A percentile compares a stretch with the other conserved stretches of the same genome.
phyloP scores from a whole-genome alignment of 2,329 filamentous ascomycete genomes.

The Herpotrichia juniperi region DNA sequence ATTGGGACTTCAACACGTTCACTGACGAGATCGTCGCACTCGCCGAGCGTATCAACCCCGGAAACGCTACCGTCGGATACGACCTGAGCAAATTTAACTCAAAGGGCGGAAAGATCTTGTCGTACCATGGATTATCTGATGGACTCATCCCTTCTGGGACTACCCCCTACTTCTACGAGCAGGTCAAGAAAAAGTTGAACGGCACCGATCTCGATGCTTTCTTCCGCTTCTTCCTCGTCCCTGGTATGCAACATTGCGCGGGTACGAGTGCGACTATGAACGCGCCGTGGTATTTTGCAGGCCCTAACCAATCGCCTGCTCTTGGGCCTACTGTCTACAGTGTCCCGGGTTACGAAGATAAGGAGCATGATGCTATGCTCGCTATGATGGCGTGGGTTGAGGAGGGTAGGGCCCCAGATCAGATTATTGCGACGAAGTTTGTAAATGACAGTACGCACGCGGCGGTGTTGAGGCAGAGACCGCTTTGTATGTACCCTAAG shows the following conservation, averaged over 20 bases:
- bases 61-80: conserved; percentile 56
- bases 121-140: conserved; percentile 54
- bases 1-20: conserved; percentile 48
- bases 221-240: conserved; percentile 52
- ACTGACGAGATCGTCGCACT: conserved; percentile 47
- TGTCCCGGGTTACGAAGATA: conserved; percentile 39
- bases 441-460: conserved; percentile 26
- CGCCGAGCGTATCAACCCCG: conserved; percentile 52
- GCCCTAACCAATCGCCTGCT: conserved; percentile 24
- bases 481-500: conserved; percentile 43
- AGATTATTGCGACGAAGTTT: conserved; percentile 38
- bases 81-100: conserved; percentile 55
- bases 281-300: conserved; percentile 55
- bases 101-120: conserved; percentile 49
- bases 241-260: conserved; percentile 52
- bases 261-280: conserved; percentile 41
- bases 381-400: conserved; percentile 56
- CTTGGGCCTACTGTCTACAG: conserved; percentile 25
- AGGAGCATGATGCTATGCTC: conserved; percentile 52
- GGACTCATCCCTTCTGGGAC: conserved; percentile 57
- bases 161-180: conserved; percentile 59
- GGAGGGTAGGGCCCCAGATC: conserved; percentile 46
- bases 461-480: conserved; percentile 34
- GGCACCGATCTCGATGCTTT: conserved; percentile 47
- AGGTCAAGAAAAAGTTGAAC: conserved; percentile 46